Evolutionary conservation across 352 stramenopile genomes (phyloP).

Genomic region (Phytophthora capsici): DNA sequence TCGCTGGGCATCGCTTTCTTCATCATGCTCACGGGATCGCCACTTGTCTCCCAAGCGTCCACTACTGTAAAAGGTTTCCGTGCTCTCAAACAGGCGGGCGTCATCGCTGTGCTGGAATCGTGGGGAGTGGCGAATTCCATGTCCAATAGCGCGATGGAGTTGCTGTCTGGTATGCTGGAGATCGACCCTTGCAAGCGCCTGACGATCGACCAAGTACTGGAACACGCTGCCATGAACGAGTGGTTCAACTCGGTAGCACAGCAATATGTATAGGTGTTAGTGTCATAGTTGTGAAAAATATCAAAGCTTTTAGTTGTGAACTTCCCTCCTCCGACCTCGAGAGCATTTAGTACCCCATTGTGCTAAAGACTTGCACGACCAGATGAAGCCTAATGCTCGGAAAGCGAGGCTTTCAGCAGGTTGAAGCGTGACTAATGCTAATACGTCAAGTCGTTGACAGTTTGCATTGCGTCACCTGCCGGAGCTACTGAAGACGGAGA

Average conservation of each 20-base stretch:
- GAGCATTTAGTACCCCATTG: too few species aligned
- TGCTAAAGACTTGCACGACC: too few species aligned
- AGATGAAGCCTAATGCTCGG: too few species aligned
- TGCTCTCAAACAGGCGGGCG: constrained; percentile 30
- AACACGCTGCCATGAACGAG: constrained; percentile 26
- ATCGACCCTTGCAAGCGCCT: constrained; percentile 34
- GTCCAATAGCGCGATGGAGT: constrained; percentile 17
- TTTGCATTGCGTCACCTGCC: too few species aligned
- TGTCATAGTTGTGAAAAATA: neutral
- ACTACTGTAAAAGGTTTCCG: constrained; percentile 36
- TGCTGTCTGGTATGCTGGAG: constrained; percentile 39
- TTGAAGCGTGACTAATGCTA: too few species aligned
- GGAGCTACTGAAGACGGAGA: too few species aligned
- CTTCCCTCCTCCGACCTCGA: too few species aligned
- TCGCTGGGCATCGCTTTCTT: constrained; percentile 16
- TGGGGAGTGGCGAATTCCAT: constrained; percentile 38
- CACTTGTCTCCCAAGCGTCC: constrained; percentile 42
- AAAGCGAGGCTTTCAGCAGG: too few species aligned
- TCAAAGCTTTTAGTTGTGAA: neutral
- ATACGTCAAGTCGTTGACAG: too few species aligned
- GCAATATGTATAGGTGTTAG: neutral
- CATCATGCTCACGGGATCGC: constrained; percentile 40
- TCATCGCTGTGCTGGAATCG: constrained; percentile 31
- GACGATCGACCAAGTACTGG: constrained; percentile 27
- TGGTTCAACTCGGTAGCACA: constrained; percentile 8